Conservation (phyloP, 805 yeast species). For the Candida loeiensis region DNA sequence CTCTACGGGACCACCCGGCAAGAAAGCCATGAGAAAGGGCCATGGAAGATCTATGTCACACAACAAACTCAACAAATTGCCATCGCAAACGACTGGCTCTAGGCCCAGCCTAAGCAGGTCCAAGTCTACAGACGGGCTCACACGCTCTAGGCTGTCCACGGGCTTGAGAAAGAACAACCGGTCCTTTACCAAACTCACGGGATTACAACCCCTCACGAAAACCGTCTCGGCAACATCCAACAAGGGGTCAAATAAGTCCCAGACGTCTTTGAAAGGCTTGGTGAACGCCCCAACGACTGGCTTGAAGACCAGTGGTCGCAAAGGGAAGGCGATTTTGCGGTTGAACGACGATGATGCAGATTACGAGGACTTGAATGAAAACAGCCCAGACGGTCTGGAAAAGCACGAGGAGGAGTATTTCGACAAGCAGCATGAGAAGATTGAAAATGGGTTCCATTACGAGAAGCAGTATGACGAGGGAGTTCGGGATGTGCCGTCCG, state of each 20-base stretch:
- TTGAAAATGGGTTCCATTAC: too few relatives aligned
- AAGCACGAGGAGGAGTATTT: constrained; percentile 3
- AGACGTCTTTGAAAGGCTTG: constrained; percentile 32
- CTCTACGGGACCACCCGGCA: not conserved
- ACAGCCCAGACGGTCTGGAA: not conserved
- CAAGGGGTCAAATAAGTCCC: constrained; percentile 28
- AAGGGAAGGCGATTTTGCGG: constrained; percentile 37
- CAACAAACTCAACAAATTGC: constrained; percentile 29
- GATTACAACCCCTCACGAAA: constrained; percentile 36
- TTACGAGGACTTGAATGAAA: constrained; percentile 29
- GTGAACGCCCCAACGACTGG: constrained; percentile 19
- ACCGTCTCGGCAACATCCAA: constrained; percentile 29
- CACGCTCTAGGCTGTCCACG: constrained; percentile 20
- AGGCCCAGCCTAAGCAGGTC: constrained; percentile 37
- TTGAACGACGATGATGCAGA: constrained; percentile 40
- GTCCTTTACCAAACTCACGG: constrained; percentile 34
- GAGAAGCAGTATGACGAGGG: too few relatives aligned
- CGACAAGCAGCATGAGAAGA: not conserved
- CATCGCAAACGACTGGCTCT: constrained; percentile 15
- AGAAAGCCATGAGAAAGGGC: constrained; percentile 11
- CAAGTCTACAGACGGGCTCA: constrained; percentile 39
- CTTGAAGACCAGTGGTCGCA: constrained; percentile 33
- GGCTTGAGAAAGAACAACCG: constrained; percentile 32
- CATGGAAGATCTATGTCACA: constrained; percentile 32
- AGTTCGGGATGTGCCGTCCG: too few relatives aligned